Conservation (phyloP, 2,329 filamentous ascomycete genomes). For the Mariannaea sp. region DNA sequence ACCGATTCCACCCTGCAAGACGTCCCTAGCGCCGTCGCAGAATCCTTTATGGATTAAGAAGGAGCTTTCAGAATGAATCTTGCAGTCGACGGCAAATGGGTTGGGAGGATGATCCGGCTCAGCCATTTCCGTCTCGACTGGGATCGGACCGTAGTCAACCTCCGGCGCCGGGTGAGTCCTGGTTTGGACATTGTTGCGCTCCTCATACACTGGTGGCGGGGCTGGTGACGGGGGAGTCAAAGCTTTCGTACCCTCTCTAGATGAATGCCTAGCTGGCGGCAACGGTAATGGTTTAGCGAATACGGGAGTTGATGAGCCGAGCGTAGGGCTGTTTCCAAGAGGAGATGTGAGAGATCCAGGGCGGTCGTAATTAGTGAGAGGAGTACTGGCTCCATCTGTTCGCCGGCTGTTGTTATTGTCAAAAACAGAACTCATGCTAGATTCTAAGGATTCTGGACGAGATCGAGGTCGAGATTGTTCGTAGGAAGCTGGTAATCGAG, state of each 20-base stretch:
- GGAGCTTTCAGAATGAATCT: constrained; percentile 52
- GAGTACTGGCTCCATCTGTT: constrained; percentile 27
- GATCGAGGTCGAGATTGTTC: constrained; percentile 17
- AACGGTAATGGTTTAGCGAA: constrained; percentile 11
- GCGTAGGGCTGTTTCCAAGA: constrained; percentile 32
- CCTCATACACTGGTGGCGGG: constrained; percentile 2
- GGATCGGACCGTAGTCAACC: constrained; percentile 35
- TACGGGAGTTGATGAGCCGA: constrained; percentile 31
- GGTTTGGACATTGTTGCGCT: constrained; percentile 22
- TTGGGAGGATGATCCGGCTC: constrained; percentile 25
- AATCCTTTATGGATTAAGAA: constrained; percentile 60
- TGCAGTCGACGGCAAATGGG: constrained; percentile 43
- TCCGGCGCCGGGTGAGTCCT: constrained; percentile 18
- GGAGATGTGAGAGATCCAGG: constrained; percentile 29
- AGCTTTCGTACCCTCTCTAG: neutral
- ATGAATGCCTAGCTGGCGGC: constrained; percentile 3
- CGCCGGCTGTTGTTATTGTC: constrained; percentile 25
- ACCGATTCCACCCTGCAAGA: constrained; percentile 53
- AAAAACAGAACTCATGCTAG: constrained; percentile 34
- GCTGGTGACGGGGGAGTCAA: constrained; percentile 2
- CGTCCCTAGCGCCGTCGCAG: constrained; percentile 58
- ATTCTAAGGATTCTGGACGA: constrained; percentile 36
- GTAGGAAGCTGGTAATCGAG: constrained; percentile 20
- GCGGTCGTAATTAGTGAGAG: constrained; percentile 26
- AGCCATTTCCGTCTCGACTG: constrained; percentile 28